A percentile compares a stretch with the other conserved stretches of the same genome.
Conservation (phyloP, 495 filamentous ascomycete genomes). For the Talaromyces ruber region DNA sequence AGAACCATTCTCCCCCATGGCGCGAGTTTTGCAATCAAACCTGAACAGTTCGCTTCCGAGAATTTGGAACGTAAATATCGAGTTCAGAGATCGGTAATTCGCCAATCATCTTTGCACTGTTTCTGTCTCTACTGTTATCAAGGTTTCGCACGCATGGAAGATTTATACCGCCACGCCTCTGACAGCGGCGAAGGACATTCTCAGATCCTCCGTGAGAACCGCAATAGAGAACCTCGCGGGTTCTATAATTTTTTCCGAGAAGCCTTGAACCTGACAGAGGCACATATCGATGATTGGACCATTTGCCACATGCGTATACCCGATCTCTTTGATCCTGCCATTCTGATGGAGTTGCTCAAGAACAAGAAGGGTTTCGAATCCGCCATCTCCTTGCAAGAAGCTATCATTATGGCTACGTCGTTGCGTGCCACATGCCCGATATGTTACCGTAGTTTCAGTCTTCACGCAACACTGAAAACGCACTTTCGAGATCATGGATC, state of each 20-base stretch:
- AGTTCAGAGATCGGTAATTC: constrained; percentile 3
- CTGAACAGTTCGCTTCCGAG: constrained; percentile 1
- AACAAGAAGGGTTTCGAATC: constrained; percentile 1
- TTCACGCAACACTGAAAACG: constrained; percentile 4
- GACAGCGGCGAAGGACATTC: constrained; percentile 6
- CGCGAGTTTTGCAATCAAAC: background rate
- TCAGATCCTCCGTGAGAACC: constrained; percentile 4
- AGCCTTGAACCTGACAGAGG: constrained; percentile 3
- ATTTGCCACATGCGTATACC: constrained; percentile 6
- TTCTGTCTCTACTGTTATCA: constrained; percentile 8
- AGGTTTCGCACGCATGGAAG: constrained; percentile 6
- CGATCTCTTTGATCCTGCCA: constrained; percentile 4
- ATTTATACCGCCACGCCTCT: constrained; percentile 6
- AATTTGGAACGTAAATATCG: constrained; percentile 3
- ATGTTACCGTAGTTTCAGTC: constrained; percentile 5
- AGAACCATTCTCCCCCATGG: constrained; percentile 1
- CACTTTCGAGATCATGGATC: constrained; percentile 1
- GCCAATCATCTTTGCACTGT: constrained; percentile 5
- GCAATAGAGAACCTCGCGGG: background rate
- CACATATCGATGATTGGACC: constrained; percentile 6
- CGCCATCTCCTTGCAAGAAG: constrained; percentile 4
- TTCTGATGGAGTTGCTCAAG: constrained; percentile 7
- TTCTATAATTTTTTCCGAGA: constrained; percentile 8
- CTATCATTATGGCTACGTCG: constrained; percentile 3
- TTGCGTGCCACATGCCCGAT: constrained; percentile 4